Evolutionary conservation across 148 eudicot species (phyloP), one percentile per base, ranked within the genome.

Genomic region (Vaccinium corymbosum): DNA sequence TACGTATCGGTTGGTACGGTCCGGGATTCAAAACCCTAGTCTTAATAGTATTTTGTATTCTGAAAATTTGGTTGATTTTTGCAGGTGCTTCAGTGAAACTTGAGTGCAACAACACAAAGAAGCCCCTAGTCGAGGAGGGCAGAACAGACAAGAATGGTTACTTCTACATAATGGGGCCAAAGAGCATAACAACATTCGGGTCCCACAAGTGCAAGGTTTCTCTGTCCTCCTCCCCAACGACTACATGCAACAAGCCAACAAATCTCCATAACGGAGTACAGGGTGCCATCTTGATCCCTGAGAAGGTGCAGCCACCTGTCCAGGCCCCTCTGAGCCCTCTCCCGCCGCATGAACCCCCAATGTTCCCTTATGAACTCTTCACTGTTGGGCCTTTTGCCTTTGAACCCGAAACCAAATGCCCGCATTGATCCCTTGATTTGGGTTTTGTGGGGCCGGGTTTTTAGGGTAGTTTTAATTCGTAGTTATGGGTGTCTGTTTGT

Each of bases 141-240:
- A 84, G 61, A 38, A 90, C 92, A 68, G 93, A 92, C 90, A 90
- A 90, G 82, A 90, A 91, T 78, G 93, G 93, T 15, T 90, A 86
- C 88, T 90, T 90, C 89, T 82, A 78, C 84, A 77, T 87, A 2
- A 50, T 82, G 55, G 81, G 75, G 9, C 89, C 89, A 0, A 82
- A 84, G 52, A 80, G 42, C 25, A 25, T 91, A 13, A 86, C 88
- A 27, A 80, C 90, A 4, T 61, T 53, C 1, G 90, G 82, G 1
- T 56, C 56, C 66, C 88, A 87, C 86, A 89, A 83, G 74, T 91
- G 93, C 89, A 89, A 85, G 77, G 91, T 88, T 19, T 80, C 29
- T 8, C 29, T 91, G 0, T 85, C 59, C 14, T 74, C 81, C 16
- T 87, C 90, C 2, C 86, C 86, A 1, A 7, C n/a, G 50, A 50